Evolutionary conservation across 257 asterid genomes (phyloP).

Genomic region (Striga asiatica): DNA sequence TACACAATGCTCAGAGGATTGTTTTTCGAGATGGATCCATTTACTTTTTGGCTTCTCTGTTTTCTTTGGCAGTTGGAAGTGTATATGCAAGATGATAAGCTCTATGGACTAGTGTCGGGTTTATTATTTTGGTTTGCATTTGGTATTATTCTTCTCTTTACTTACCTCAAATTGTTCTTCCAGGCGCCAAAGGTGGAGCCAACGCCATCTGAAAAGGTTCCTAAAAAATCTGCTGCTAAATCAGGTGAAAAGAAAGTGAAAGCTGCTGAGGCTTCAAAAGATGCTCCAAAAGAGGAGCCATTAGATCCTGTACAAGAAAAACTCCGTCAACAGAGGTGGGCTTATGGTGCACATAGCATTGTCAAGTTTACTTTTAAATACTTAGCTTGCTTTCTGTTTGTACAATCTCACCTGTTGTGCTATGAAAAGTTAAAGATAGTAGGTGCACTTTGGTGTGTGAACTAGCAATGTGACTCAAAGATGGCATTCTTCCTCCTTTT

Average conservation of each 20-base stretch:
- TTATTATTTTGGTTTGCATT: background rate
- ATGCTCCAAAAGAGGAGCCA: constrained; percentile 36
- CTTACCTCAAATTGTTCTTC: constrained; percentile 6
- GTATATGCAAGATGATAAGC: background rate
- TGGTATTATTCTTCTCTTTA: background rate
- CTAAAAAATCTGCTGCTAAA: constrained; percentile 54
- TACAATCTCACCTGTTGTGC: background rate
- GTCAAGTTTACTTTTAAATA: background rate
- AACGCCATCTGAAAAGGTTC: constrained; percentile 45
- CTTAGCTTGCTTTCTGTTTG: background rate
- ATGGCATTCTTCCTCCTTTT: background rate
- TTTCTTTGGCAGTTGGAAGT: background rate
- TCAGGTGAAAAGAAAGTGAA: constrained; percentile 52
- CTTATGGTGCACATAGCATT: background rate
- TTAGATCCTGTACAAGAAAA: constrained; percentile 85
- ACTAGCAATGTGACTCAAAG: background rate
- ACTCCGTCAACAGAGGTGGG: constrained; percentile 84
- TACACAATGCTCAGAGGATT: background rate
- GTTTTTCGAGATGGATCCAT: background rate
- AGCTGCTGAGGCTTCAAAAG: constrained; percentile 35
- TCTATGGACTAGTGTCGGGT: background rate
- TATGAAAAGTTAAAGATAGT: background rate
- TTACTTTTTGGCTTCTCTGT: too few species aligned
- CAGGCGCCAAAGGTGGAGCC: constrained; percentile 63
- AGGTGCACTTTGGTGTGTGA: background rate